A percentile compares a stretch with the other conserved stretches of the same genome.
Conservation (phyloP, 805 yeast genomes). For the Pichia pseudocactophila region DNA sequence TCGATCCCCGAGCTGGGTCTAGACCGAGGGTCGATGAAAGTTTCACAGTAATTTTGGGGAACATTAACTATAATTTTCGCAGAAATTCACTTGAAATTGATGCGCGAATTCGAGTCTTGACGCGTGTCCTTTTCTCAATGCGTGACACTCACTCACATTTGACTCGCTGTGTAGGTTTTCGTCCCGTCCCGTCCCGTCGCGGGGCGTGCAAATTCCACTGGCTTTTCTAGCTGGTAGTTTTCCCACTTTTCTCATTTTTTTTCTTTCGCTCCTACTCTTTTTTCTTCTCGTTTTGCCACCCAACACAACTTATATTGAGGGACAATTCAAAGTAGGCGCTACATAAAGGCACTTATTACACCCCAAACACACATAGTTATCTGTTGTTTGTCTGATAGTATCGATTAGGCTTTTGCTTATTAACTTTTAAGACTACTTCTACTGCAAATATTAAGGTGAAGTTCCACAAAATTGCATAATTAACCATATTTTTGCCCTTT, state of each 20-base stretch:
- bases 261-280: background rate
- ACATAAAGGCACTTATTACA: background rate
- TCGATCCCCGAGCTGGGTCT: too few relatives aligned
- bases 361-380: background rate
- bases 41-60: too few relatives aligned
- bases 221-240: slow-evolving; percentile 2
- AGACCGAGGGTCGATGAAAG: too few relatives aligned
- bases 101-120: too few relatives aligned
- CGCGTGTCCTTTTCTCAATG: too few relatives aligned
- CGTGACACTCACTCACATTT: too few relatives aligned
- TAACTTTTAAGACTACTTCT: background rate
- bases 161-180: too few relatives aligned
- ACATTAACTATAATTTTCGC: too few relatives aligned
- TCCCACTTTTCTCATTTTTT: background rate
- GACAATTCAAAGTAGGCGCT: background rate
- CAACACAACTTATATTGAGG: background rate
- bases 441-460: background rate
- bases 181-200: too few relatives aligned
- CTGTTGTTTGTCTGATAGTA: background rate
- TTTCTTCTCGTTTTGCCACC: background rate
- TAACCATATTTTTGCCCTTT: background rate
- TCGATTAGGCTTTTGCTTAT: background rate
- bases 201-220: background rate
- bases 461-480: background rate
- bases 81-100: too few relatives aligned